Percentiles rank a stretch among this genome's conserved stretches.
These are phyloP conservation scores for Aspergillus carlsbadensis DNA, from an alignment of 495 filamentous ascomycete genomes.

Conservation along the genomic window DNA sequence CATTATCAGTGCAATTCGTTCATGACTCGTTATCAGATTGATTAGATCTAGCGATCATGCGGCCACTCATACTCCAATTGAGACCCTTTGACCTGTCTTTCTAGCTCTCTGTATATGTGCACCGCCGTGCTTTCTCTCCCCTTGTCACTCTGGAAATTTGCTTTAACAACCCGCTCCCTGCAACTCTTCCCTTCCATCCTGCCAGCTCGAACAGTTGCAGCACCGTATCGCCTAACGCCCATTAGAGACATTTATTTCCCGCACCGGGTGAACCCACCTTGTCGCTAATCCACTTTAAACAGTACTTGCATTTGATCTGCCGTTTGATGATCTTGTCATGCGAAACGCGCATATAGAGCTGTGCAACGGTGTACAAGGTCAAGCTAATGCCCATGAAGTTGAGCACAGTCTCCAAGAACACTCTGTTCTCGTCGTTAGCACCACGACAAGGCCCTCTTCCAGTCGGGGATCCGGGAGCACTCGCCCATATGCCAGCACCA, in stretches of 20 bases:
- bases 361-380: constrained; percentile 64
- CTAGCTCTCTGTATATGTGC: no score
- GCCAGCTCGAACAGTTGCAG: constrained; percentile 73
- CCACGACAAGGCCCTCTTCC: neutral
- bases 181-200: constrained; percentile 69
- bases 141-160: no score
- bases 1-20: no score
- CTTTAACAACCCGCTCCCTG: no score
- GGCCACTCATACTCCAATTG: no score
- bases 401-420: constrained; percentile 64
- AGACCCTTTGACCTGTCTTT: no score
- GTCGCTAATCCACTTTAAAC: constrained; percentile 62
- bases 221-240: constrained; percentile 56
- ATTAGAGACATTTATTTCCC: neutral
- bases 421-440: constrained; percentile 28
- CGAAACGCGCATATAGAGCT: constrained; percentile 59
- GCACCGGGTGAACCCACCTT: constrained; percentile 46
- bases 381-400: constrained; percentile 67
- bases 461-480: constrained; percentile 3
- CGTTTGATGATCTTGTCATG: constrained; percentile 70
- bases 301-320: constrained; percentile 69
- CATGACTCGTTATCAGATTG: no score
- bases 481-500: constrained; percentile 71
- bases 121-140: no score
- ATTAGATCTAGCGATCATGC: no score